Conservation (phyloP, 345 rosid species). For the Eucalyptus regnans region DNA sequence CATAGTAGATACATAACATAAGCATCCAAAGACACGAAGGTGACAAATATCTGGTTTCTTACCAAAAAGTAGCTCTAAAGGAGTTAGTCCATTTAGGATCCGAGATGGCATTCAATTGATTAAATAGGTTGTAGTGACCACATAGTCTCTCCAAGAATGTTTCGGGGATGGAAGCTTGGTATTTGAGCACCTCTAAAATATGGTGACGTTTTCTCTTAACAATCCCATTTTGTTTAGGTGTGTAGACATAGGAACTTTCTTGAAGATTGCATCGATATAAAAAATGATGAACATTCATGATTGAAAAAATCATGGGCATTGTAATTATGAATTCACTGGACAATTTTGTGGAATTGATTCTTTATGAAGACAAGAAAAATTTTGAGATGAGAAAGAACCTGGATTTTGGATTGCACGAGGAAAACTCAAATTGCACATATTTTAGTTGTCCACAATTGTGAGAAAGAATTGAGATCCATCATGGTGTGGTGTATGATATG, state of each 20-base stretch:
- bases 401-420: no score
- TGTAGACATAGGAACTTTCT: background rate
- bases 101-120: background rate
- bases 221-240: background rate
- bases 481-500: no score
- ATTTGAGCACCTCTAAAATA: background rate
- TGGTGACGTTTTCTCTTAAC: background rate
- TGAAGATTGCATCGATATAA: background rate
- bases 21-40: background rate
- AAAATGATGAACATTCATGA: no score
- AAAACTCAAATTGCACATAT: no score
- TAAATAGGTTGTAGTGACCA: background rate
- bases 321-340: no score
- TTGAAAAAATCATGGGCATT: no score
- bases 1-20: rapidly evolving
- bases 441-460: no score
- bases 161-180: background rate
- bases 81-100: background rate
- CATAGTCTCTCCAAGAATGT: background rate
- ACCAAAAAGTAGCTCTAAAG: background rate
- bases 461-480: no score
- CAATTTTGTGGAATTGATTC: no score
- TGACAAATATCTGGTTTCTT: rapidly evolving
- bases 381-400: no score
- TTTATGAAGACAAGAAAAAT: no score